A percentile compares a stretch with the other conserved stretches of the same genome.
These are phyloP conservation scores for Thozetella sp. DNA, from an alignment of 495 filamentous ascomycete genomes.

Conservation along the genomic window DNA sequence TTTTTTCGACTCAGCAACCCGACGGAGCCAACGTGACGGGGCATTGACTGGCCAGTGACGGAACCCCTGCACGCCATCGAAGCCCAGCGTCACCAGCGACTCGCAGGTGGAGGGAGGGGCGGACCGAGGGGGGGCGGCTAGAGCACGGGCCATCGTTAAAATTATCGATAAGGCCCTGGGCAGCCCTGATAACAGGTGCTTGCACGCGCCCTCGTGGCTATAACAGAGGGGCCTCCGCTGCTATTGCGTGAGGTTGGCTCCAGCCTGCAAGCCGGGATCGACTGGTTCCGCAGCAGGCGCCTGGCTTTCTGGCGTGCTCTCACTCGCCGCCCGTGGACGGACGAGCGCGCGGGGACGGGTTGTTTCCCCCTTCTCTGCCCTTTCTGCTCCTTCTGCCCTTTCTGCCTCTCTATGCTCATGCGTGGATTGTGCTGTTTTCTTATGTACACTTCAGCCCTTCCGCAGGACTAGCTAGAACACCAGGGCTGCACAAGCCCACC, in stretches of 20 bases:
- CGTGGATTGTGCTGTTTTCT: too few species aligned
- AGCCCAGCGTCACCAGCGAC: neutral
- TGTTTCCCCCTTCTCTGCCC: too few species aligned
- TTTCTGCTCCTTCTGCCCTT: too few species aligned
- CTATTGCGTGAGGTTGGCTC: neutral
- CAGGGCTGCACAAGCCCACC: too few species aligned
- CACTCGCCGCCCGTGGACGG: too few species aligned
- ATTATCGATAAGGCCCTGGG: neutral
- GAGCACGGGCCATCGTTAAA: neutral
- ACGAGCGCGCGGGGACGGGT: too few species aligned
- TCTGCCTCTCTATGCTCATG: too few species aligned
- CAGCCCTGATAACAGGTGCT: neutral
- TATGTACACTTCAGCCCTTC: too few species aligned
- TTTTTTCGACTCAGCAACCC: neutral
- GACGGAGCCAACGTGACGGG: neutral
- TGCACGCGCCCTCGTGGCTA: neutral
- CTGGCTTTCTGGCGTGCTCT: too few species aligned
- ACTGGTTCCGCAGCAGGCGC: neutral
- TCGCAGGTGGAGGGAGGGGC: neutral
- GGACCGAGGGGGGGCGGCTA: neutral
- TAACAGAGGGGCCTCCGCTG: neutral
- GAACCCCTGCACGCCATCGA: conserved; percentile 1
- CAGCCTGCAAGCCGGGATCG: neutral
- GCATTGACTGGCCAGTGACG: neutral
- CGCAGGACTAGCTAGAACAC: too few species aligned